Base-by-base conservation (phyloP, 2,329 filamentous ascomycete species). In the Thyridium curvatum region DNA sequence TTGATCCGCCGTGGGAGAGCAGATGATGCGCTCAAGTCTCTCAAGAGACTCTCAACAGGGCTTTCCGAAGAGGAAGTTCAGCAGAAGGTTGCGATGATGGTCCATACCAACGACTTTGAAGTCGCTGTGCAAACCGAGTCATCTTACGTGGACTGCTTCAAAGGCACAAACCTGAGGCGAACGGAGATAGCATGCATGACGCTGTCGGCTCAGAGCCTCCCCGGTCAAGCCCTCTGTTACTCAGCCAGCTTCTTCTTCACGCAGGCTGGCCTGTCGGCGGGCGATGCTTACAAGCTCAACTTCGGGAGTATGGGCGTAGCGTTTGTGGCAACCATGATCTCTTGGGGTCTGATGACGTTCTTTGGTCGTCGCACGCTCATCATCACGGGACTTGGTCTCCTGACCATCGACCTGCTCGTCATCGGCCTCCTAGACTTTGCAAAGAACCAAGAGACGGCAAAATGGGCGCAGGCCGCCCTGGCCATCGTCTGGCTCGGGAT, bases 351-450 rank as follows among this genome's bases (percentile, higher is more conserved):
- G 8, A 72, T 72, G 65, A 52, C 55, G 31, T 55, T 60, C 3
- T 61, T 74, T 35, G 73, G 74, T 17, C 66, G 73, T 7, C 65
- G 72, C 10, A 68, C 57, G 3, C 64, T 77, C 34, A 65, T 76
- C 44, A 64, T 72, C 35, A 47, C 53, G 6, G 74, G 73, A 4
- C 52, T 68, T 10, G 6, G 6, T 6, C 6, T 26, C 21, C 6
- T 26, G 6, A 6, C 10, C 21, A 10, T 26, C 6, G 6, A 6
- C 6, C 6, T 26, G 21, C 21, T 26, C 6, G 34, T 14, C 17
- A 35, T 26, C 14, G 18, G 12, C 34, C 16, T 13, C 34, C 18
- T 35, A 15, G 18, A 17, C 16, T 21, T 17, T 14, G 16, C 34
- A 15, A 26, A 15, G 15, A 35, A 13, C 15, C 5, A 8, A 26